Evolutionary conservation across 768 basidiomycete species (phyloP), one percentile per base, ranked within the genome.

Genomic region (Leucocoprinus birnbaumii): DNA sequence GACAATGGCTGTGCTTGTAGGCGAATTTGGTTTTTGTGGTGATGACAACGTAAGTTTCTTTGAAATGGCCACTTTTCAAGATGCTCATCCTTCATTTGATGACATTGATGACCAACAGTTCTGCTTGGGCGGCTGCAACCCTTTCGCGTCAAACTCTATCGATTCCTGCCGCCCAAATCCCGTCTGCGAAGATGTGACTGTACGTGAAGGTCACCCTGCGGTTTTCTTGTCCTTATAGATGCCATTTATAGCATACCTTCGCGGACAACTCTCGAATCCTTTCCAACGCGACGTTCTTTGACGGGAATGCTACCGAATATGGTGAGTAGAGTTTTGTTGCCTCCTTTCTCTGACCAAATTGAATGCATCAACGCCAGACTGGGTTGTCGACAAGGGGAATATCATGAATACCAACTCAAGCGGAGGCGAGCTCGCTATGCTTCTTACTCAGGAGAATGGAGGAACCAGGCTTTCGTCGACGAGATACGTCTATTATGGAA

Each of bases 101-200:
- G 44, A 46, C 38, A 19, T 34, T 35, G 38, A 37, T 43, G 24
- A 21, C 58, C 26, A 48, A 18, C 61, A 90, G 85, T 93, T 84
- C 67, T 93, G 91, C 65, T 73, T 91, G 31, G 89, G 89, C 45
- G 92, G 92, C n/a, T 94, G 92, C 73, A 83, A 94, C 63, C 90
- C 92, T 18, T 75, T 91, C 26, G 70, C 75, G 41, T 94, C 91
- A 5, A 62, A 84, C 62, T 66, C 78, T 2, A 68, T 87, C 37
- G 70, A 71, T 55, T 90, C 91, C 0, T 94, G 90, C 71, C 68
- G 65, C 46, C 89, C 90, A 1, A 79, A 77, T 43, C 91, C 92
- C 0, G 66, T 92, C 38, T 94, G 92, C 69, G 63, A 85, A 64
- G 79, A 75, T 63, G 74, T 75, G 19, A 82, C 74, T 26, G 85